Percentiles rank a stretch among this genome's conserved stretches.
Conservation (phyloP, 2,329 filamentous ascomycete genomes). For the Alternaria consortialis region DNA sequence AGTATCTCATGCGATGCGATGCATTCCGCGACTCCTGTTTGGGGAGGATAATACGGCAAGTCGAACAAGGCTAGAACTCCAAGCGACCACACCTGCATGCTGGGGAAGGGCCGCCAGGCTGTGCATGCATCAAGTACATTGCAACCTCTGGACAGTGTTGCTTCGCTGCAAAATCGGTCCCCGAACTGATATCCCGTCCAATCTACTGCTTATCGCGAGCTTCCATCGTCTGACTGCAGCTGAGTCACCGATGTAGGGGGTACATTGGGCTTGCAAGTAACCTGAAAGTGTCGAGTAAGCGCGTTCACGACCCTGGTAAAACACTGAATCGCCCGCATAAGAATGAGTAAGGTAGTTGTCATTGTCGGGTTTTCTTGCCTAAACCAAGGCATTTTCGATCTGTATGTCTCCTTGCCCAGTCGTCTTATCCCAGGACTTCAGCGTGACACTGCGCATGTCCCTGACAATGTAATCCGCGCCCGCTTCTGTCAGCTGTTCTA, state of each 20-base stretch:
- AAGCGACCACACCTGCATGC: constrained; percentile 10
- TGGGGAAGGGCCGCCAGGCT: constrained; percentile 27
- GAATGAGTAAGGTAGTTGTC: constrained; percentile 5
- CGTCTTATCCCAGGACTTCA: constrained; percentile 64
- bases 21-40: constrained; percentile 26
- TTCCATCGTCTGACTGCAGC: constrained; percentile 25
- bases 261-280: neutral
- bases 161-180: constrained; percentile 24
- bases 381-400: constrained; percentile 68
- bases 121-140: constrained; percentile 25
- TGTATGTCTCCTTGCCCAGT: constrained; percentile 72
- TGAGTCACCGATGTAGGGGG: constrained; percentile 18
- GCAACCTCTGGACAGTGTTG: constrained; percentile 23
- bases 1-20: constrained; percentile 46
- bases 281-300: constrained; percentile 11
- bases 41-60: constrained; percentile 5
- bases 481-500: constrained; percentile 74
- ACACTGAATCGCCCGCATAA: neutral
- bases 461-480: constrained; percentile 88
- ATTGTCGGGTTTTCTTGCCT: constrained; percentile 18
- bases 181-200: constrained; percentile 30
- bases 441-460: constrained; percentile 77
- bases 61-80: constrained; percentile 14
- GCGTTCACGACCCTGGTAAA: constrained; percentile 6
- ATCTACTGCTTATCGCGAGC: constrained; percentile 21